phyloP scores from a whole-genome alignment of 352 stramenopile genomes.

The Albugo laibachii region DNA sequence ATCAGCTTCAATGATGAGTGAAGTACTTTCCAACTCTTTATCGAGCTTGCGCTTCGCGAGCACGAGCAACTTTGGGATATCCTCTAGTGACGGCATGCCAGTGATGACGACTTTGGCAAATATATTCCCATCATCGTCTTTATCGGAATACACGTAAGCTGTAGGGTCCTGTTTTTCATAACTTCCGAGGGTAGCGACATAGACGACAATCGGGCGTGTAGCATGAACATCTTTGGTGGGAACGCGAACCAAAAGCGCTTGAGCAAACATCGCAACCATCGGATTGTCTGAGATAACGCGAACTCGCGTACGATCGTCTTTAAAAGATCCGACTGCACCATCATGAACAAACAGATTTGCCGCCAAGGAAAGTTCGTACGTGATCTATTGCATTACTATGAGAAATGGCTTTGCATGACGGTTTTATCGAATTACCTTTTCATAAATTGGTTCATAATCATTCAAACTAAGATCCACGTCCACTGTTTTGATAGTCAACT shows the following conservation, averaged over 20 bases:
- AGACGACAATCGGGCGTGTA: slow-evolving; percentile 56
- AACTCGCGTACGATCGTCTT: slow-evolving; percentile 48
- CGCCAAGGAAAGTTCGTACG: slow-evolving; percentile 37
- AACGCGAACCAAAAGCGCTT: slow-evolving; percentile 33
- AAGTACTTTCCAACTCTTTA: slow-evolving; percentile 28
- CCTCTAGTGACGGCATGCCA: slow-evolving; percentile 27
- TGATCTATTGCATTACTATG: slow-evolving; percentile 14
- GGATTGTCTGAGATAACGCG: slow-evolving; percentile 65
- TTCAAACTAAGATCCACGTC: slow-evolving; percentile 41
- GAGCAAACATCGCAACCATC: slow-evolving; percentile 39
- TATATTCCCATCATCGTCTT: slow-evolving; percentile 26
- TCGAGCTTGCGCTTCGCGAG: slow-evolving; percentile 29
- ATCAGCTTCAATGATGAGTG: slow-evolving; percentile 36
- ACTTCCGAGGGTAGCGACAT: slow-evolving; percentile 36
- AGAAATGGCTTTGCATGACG: slow-evolving; percentile 1
- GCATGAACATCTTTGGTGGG: slow-evolving; percentile 12
- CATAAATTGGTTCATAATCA: slow-evolving; percentile 45
- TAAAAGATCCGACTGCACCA: slow-evolving; percentile 52
- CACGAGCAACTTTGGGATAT: slow-evolving; percentile 37
- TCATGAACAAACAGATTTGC: slow-evolving; percentile 49
- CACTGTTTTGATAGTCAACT: slow-evolving; percentile 29
- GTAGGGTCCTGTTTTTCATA: slow-evolving; percentile 35
- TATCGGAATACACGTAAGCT: slow-evolving; percentile 42
- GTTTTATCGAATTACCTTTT: slow-evolving; percentile 11
- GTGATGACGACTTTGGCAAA: slow-evolving; percentile 64